Base-by-base conservation (phyloP, 2,329 filamentous ascomycete genomes). In the Stagonosporopsis vannaccii region DNA sequence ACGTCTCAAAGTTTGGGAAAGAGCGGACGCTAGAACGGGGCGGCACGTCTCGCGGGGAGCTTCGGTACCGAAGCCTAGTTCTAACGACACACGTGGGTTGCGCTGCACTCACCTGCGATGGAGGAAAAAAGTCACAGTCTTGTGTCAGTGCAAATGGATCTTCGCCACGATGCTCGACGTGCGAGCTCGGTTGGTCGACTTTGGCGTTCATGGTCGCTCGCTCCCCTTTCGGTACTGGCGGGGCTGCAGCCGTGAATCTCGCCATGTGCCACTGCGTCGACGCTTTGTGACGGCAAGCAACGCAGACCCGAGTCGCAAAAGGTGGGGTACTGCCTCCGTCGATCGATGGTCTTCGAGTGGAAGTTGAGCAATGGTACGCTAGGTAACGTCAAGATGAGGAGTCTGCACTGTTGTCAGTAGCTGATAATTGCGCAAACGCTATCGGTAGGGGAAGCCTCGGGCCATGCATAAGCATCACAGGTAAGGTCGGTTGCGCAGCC, bases 31-130 rank as follows among this genome's bases (percentile, higher is more conserved):
- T 61, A 59, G 47, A 37, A 46, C 25, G 35, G 43, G 22, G 43
- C 50, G 51, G 51, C 47, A 59, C 50, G 52, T 50, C 35, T 43
- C 46, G 23, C 46, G 49, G 44, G 32, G 53, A 22, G 48, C 41
- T 45, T 49, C 56, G 55, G 49, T 55, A 36, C 55, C 56, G 44
- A 58, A 56, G 52, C 54, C 63, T 60, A 56, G 22, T 47, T 56
- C 45, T 26, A 41, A 67, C 61, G 56, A 68, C 59, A 59, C 13
- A 43, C 55, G 41, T 19, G 56, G 50, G 36, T 7, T 37, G 12
- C 12, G 4, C 32, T 40, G 25, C 26, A 56, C 59, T 55, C 40
- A 59, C 53, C 39, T 55, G 50, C 13, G 40, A 41, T 23, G 41
- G 49, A 13, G 37, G 25, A 36, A 33, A 32, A 33, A 51, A 58